Conservation (phyloP, 805 yeast species). For the Metschnikowia proteae region DNA sequence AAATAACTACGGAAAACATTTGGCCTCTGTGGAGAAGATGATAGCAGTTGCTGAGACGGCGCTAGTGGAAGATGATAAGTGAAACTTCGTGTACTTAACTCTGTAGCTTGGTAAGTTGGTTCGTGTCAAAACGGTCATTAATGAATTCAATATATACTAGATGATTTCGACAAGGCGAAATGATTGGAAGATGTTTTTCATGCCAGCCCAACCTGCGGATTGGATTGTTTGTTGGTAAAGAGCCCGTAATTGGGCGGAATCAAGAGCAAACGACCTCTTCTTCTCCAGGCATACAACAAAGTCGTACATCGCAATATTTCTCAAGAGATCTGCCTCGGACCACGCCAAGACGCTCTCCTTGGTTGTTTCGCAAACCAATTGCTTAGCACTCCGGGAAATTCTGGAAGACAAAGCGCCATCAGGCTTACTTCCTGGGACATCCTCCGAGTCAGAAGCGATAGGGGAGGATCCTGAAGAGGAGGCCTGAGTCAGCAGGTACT, state of each 20-base stretch:
- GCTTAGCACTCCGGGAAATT: slow-evolving; percentile 1
- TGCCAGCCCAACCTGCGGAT: slow-evolving; percentile 5
- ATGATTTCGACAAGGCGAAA: slow-evolving; percentile 5
- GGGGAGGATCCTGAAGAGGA: slow-evolving; percentile 11
- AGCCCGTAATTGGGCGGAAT: slow-evolving; percentile 9
- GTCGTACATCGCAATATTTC: slow-evolving; percentile 12
- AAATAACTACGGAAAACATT: slow-evolving; percentile 72
- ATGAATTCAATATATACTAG: neutral
- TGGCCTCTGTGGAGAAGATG: slow-evolving; percentile 77
- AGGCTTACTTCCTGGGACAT: slow-evolving; percentile 1
- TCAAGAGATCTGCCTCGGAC: slow-evolving; percentile 16
- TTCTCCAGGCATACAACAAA: slow-evolving; percentile 8
- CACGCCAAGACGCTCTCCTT: slow-evolving; percentile 8
- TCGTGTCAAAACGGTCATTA: too few relatives aligned
- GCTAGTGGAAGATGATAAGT: slow-evolving; percentile 33
- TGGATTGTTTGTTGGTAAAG: slow-evolving; percentile 8
- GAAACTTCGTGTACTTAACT: slow-evolving; percentile 1
- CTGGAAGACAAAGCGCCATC: slow-evolving; percentile 6
- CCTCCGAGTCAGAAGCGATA: slow-evolving; percentile 13
- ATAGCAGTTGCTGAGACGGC: slow-evolving; percentile 53
- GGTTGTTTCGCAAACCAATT: slow-evolving; percentile 1
- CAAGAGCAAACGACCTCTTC: slow-evolving; percentile 6
- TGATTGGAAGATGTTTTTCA: slow-evolving; percentile 3
- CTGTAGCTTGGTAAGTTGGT: neutral
- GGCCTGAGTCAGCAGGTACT: slow-evolving; percentile 4